Evolutionary conservation across 2,329 filamentous ascomycete species (phyloP).

Genomic region (Penicillium sumatraense): DNA sequence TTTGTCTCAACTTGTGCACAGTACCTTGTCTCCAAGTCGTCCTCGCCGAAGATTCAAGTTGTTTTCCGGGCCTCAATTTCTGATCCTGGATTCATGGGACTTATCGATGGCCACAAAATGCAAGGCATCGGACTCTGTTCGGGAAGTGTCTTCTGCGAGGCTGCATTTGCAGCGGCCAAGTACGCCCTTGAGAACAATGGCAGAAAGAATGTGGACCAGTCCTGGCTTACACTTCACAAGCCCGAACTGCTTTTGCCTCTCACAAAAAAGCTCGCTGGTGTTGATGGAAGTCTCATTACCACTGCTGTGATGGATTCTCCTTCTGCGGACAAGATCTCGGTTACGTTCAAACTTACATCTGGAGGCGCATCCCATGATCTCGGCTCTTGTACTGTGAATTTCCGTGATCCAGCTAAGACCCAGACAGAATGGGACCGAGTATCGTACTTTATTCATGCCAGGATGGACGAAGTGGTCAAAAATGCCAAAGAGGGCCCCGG

Average conservation of each 20-base stretch:
- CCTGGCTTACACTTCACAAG: neutral
- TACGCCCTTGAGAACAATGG: slow-evolving; percentile 46
- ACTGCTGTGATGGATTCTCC: neutral
- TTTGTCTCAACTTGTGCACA: neutral
- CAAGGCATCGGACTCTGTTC: slow-evolving; percentile 66
- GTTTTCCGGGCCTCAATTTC: neutral
- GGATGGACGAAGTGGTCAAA: neutral
- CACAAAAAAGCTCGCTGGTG: neutral
- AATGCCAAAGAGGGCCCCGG: neutral
- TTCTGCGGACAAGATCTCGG: neutral
- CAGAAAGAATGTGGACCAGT: neutral
- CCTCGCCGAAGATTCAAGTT: neutral
- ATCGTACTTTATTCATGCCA: neutral
- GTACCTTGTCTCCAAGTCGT: neutral
- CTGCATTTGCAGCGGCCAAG: slow-evolving; percentile 67
- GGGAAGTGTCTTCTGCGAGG: slow-evolving; percentile 66
- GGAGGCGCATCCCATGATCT: neutral
- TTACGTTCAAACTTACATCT: neutral
- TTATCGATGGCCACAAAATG: neutral
- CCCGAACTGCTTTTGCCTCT: neutral
- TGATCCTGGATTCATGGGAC: neutral
- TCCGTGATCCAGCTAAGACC: neutral
- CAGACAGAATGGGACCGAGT: neutral
- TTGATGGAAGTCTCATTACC: neutral
- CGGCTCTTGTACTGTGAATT: neutral